Percentiles rank a stretch among this genome's conserved stretches.
Conservation (phyloP, 176 grass and related monocot genomes). For the Eleusine coracana region DNA sequence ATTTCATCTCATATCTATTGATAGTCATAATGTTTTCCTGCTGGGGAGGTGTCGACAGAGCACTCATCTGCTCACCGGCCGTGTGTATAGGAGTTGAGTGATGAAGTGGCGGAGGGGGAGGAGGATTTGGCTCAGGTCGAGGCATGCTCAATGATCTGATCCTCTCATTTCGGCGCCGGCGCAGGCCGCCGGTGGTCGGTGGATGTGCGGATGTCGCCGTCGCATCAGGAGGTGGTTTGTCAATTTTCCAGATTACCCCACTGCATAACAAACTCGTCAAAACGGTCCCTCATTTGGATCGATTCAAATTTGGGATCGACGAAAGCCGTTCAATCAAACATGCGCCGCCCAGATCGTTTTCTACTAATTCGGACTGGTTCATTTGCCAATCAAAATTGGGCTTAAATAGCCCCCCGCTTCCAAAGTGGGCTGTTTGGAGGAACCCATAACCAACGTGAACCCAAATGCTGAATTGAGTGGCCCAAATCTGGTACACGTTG, state of each 20-base stretch:
- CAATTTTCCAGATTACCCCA: not conserved
- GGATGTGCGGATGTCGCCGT: not conserved
- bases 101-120: not conserved
- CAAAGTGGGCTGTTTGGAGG: not conserved
- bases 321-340: not conserved
- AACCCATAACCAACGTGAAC: no score
- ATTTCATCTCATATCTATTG: not conserved
- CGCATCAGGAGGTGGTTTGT: not conserved
- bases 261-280: not conserved
- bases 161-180: not conserved
- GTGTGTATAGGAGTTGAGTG: not conserved
- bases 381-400: not conserved
- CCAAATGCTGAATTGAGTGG: not conserved
- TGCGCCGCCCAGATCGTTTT: not conserved
- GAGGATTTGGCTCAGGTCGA: not conserved
- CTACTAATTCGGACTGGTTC: no score
- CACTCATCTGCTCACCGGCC: not conserved
- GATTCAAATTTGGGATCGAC: not conserved
- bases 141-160: not conserved
- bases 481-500: no score
- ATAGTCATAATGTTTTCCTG: not conserved
- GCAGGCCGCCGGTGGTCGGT: not conserved
- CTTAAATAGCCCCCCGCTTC: not conserved
- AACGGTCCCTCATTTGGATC: not conserved
- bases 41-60: not conserved